These are phyloP conservation scores for Wickerhamomyces canadensis DNA, from an alignment of 805 yeast species.

Conservation along the genomic window DNA sequence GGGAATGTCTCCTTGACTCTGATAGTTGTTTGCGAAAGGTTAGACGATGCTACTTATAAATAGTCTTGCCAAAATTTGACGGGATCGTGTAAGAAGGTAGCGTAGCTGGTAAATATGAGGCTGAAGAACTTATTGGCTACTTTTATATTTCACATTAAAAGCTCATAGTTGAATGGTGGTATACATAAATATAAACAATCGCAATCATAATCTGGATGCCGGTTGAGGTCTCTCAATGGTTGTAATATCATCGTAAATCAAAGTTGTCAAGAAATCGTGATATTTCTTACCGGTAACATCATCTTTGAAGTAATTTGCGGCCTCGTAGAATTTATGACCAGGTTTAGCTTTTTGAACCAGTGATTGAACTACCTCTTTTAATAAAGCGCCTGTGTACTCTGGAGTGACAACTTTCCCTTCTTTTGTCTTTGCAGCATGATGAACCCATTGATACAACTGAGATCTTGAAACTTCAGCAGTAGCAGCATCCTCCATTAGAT, in stretches of 20 bases:
- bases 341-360: slow-evolving; percentile 42
- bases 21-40: too few relatives aligned
- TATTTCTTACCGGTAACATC: slow-evolving; percentile 69
- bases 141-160: too few relatives aligned
- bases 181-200: too few relatives aligned
- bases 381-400: slow-evolving; percentile 48
- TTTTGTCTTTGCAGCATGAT: slow-evolving; percentile 54
- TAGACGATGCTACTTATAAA: too few relatives aligned
- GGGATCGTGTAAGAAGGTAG: too few relatives aligned
- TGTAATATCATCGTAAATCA: slow-evolving; percentile 68
- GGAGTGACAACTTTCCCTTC: slow-evolving; percentile 60
- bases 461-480: slow-evolving; percentile 85
- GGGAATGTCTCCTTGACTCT: slow-evolving; percentile 11
- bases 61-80: too few relatives aligned
- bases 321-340: slow-evolving; percentile 64
- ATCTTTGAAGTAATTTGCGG: slow-evolving; percentile 65
- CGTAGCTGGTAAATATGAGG: too few relatives aligned
- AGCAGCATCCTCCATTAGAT: slow-evolving; percentile 87
- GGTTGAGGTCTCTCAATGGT: slow-evolving; percentile 30
- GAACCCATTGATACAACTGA: slow-evolving; percentile 80
- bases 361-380: slow-evolving; percentile 56
- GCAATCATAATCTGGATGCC: slow-evolving; percentile 16
- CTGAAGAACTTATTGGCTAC: too few relatives aligned
- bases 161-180: too few relatives aligned
- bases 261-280: slow-evolving; percentile 72